Conservation (phyloP, 306 rosid species). For the Adenanthera pavonina region DNA sequence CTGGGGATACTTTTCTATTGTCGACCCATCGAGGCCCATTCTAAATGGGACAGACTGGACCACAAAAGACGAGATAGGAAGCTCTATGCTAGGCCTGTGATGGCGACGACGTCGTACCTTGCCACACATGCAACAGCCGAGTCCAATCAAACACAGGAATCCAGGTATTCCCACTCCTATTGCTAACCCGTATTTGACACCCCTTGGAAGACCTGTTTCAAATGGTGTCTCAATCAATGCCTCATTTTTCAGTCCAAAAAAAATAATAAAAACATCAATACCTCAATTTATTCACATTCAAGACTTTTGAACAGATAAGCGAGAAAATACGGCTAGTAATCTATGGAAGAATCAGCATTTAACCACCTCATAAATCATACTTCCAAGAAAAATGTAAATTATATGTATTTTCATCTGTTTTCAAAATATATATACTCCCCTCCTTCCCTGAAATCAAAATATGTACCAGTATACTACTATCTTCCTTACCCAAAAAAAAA, state of each 20-base stretch:
- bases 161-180: conserved; percentile 72
- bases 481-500: no score
- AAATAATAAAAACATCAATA: not conserved
- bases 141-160: conserved; percentile 55
- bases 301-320: no score
- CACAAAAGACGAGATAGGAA: conserved; percentile 29
- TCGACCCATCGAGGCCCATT: conserved; percentile 68
- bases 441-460: no score
- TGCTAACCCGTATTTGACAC: conserved; percentile 62
- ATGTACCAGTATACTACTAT: no score
- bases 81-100: not conserved
- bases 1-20: conserved; percentile 75
- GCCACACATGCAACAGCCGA: conserved; percentile 43
- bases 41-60: conserved; percentile 26
- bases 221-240: not conserved
- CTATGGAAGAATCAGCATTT: no score
- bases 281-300: not conserved
- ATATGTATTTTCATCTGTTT: no score
- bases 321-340: no score
- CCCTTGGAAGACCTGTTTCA: conserved; percentile 60
- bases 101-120: conserved; percentile 28
- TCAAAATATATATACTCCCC: no score
- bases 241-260: not conserved
- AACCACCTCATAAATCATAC: no score
- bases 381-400: no score